A percentile compares a stretch with the other conserved stretches of the same genome.
These are phyloP conservation scores for Melampsora larici-populina DNA, from an alignment of 1,284 basidiomycete genomes.

Conservation along the genomic window DNA sequence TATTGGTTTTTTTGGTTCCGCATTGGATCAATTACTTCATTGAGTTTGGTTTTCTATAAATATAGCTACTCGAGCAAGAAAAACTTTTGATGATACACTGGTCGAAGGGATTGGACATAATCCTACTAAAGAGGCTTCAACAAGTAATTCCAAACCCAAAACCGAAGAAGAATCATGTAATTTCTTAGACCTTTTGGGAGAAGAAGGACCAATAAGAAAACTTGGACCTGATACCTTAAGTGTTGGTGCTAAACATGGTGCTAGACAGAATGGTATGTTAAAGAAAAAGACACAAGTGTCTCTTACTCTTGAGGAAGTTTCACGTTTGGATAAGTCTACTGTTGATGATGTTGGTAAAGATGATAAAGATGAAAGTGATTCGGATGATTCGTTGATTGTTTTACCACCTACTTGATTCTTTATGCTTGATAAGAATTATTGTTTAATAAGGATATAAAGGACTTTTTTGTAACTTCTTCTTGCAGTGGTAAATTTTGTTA, in stretches of 20 bases:
- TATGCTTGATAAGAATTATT: no score
- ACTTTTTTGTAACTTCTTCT: no score
- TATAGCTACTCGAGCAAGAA: background rate
- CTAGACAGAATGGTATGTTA: background rate
- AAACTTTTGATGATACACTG: background rate
- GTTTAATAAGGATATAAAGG: no score
- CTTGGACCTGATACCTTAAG: background rate
- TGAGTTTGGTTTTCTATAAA: background rate
- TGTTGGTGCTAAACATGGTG: background rate
- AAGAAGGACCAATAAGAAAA: background rate
- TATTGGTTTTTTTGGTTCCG: background rate
- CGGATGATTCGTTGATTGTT: conserved; percentile 6
- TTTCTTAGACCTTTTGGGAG: background rate
- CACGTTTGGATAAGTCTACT: no score
- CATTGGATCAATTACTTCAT: background rate
- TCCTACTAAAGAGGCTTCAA: background rate
- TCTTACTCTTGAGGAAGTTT: background rate
- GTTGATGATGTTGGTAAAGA: background rate
- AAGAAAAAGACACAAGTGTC: background rate
- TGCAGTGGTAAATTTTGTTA: no score
- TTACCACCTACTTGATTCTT: background rate
- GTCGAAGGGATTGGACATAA: conserved; percentile 1
- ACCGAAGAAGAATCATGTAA: background rate
- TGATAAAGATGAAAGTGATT: background rate
- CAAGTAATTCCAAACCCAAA: background rate